Evolutionary conservation across 768 basidiomycete genomes (phyloP).

Genomic region (Hemileccinum rubropunctum): DNA sequence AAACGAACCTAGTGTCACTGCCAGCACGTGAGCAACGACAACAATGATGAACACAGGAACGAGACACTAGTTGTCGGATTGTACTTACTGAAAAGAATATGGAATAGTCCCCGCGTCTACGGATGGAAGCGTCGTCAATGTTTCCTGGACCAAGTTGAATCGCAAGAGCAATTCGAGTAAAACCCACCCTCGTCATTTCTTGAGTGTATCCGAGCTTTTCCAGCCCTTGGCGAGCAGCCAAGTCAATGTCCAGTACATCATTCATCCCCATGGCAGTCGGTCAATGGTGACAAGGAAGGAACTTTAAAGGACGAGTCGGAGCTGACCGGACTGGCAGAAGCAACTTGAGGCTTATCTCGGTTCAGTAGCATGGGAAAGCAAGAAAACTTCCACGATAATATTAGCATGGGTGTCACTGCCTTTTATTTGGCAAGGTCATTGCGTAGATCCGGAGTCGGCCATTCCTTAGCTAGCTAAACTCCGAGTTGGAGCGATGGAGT

Average conservation of each 20-base stretch:
- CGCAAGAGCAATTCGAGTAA: not conserved
- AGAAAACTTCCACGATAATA: too few relatives aligned
- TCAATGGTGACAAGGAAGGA: too few relatives aligned
- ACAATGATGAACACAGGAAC: not conserved
- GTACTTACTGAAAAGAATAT: constrained; percentile 52
- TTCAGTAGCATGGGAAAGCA: not conserved
- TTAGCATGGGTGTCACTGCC: too few relatives aligned
- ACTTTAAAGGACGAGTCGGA: too few relatives aligned
- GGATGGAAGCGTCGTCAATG: not conserved
- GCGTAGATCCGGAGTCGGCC: too few relatives aligned
- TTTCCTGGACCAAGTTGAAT: not conserved
- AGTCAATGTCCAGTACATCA: constrained; percentile 19
- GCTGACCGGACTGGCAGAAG: too few relatives aligned
- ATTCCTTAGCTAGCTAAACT: too few relatives aligned
- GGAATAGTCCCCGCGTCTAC: constrained; percentile 50
- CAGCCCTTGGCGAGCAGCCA: constrained; percentile 34
- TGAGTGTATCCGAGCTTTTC: constrained; percentile 55
- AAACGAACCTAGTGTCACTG: constrained; percentile 49
- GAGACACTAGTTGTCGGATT: not conserved
- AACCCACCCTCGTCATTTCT: constrained; percentile 49
- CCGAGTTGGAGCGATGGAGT: too few relatives aligned
- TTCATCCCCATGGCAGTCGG: constrained; percentile 10
- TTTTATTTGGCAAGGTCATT: too few relatives aligned
- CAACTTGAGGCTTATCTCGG: constrained; percentile 1
- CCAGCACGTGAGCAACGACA: not conserved